These are phyloP conservation scores for Blastomyces emzantsi DNA, from an alignment of 2,329 filamentous ascomycete genomes.

Conservation along the genomic window DNA sequence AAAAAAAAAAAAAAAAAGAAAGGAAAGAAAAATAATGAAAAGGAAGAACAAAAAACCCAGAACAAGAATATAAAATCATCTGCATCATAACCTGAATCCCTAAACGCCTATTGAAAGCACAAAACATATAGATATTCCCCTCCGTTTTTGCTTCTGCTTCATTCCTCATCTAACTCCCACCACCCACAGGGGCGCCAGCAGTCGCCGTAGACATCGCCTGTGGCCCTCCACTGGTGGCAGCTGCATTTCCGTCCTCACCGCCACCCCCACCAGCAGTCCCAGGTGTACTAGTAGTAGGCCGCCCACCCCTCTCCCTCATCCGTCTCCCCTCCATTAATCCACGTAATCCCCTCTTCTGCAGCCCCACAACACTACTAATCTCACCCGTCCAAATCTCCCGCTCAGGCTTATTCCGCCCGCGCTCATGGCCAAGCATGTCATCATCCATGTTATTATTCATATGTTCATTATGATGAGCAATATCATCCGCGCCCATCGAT, in stretches of 20 bases:
- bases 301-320: conserved; percentile 45
- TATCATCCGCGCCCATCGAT: conserved; percentile 20
- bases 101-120: neutral
- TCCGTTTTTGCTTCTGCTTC: neutral
- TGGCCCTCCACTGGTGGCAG: neutral
- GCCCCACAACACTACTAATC: conserved; percentile 79
- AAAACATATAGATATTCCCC: neutral
- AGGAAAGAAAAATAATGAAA: neutral
- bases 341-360: conserved; percentile 86
- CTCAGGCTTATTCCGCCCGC: conserved; percentile 26
- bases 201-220: neutral
- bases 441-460: neutral
- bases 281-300: conserved; percentile 25
- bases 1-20: neutral
- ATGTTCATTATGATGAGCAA: neutral
- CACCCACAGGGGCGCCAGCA: neutral
- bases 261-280: neutral
- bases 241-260: conserved; percentile 1
- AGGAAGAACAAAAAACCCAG: neutral
- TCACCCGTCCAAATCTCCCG: conserved; percentile 63
- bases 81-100: neutral
- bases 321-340: conserved; percentile 91
- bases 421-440: conserved; percentile 24
- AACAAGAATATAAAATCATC: neutral
- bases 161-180: neutral